Evolutionary conservation across 352 stramenopile species (phyloP).

Genomic region (Vaucheria bursata): DNA sequence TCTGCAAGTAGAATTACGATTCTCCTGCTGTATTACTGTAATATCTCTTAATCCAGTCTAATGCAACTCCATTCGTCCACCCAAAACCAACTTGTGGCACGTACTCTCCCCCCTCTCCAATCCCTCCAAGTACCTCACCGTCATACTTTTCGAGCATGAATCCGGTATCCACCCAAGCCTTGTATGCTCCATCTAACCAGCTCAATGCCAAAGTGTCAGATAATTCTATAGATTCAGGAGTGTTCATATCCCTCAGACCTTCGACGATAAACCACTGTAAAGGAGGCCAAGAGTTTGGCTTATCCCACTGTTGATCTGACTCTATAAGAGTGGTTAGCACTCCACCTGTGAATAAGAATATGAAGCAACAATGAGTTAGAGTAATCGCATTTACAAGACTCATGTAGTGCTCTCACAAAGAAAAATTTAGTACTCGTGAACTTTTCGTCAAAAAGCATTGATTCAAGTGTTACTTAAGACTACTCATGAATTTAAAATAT

Average conservation of each 20-base stretch:
- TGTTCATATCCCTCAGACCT: constrained; percentile 10
- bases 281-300: constrained; percentile 24
- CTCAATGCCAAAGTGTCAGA: constrained; percentile 20
- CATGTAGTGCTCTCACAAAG: too few relatives aligned
- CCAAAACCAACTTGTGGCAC: constrained; percentile 29
- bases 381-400: too few relatives aligned
- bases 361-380: too few relatives aligned
- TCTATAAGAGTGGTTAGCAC: constrained; percentile 2
- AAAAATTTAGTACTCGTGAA: too few relatives aligned
- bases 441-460: too few relatives aligned
- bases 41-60: constrained; percentile 14
- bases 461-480: too few relatives aligned
- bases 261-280: constrained; percentile 45
- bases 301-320: constrained; percentile 39
- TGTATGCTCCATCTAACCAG: constrained; percentile 11
- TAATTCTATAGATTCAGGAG: neutral
- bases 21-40: neutral
- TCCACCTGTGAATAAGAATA: neutral
- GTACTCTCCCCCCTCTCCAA: constrained; percentile 33
- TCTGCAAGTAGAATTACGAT: too few relatives aligned
- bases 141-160: constrained; percentile 44
- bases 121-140: neutral
- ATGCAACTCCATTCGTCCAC: constrained; percentile 31
- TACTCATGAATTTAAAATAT: too few relatives aligned
- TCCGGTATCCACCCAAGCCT: constrained; percentile 20